Evolutionary conservation across 75 land plant species (phyloP).

Genomic region (Chamaecyparis obtusa): DNA sequence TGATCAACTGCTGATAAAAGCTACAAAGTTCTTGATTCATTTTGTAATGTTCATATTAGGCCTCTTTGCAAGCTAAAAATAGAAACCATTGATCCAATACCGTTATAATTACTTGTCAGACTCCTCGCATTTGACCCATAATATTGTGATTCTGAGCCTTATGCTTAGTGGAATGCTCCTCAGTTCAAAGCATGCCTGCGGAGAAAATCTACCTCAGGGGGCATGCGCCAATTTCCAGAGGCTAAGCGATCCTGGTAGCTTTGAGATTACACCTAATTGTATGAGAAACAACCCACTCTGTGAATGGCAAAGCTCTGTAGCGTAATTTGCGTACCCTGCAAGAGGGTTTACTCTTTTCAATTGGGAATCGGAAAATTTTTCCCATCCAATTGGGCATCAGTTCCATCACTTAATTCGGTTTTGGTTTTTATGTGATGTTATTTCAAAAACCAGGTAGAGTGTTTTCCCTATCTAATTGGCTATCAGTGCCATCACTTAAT

Average conservation of each 20-base stretch:
- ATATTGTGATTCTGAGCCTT: neutral
- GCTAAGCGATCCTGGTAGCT: neutral
- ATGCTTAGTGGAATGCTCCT: neutral
- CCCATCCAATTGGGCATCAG: neutral
- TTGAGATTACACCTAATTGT: neutral
- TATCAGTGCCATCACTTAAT: neutral
- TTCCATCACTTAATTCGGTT: neutral
- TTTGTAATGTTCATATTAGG: neutral
- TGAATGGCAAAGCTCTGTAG: neutral
- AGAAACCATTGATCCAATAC: neutral
- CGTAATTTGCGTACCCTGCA: neutral
- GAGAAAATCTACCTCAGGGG: neutral
- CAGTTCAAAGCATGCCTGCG: neutral
- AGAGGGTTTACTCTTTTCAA: neutral
- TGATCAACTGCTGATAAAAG: neutral
- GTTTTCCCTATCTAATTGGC: neutral
- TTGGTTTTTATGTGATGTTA: neutral
- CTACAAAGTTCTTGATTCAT: neutral
- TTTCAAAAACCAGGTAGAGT: neutral
- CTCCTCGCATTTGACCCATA: neutral
- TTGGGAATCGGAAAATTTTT: too few relatives aligned
- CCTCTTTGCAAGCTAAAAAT: neutral
- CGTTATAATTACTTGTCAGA: neutral
- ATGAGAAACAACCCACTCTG: neutral
- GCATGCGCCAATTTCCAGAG: neutral